Evolutionary conservation across 768 basidiomycete genomes (phyloP), one percentile per base, ranked within the genome.

Genomic region (Rossbeevera mucosa): DNA sequence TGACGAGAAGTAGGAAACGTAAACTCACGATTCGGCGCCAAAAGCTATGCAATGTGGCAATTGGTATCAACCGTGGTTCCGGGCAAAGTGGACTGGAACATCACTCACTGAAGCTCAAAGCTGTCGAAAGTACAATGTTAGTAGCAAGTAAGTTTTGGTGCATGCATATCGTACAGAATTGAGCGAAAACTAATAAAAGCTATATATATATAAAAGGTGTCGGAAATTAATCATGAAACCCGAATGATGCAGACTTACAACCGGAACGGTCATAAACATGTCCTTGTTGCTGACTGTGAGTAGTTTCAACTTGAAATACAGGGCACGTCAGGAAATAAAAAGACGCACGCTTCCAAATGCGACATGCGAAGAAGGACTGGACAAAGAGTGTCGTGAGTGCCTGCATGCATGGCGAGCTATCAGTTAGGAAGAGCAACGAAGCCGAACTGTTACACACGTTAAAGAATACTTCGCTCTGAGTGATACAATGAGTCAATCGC

Each of bases 321-420:
- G 28, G 8, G 12, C 5, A n/a, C 16, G 5, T 7, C 13, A 47
- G 40, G 14, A 41, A 20, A n/a, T 16, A n/a, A 25, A 36, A 38
- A 66, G 33, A 41, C 77, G 47, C 59, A 79, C 77, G 59, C 44
- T 65, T 71, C 70, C 76, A 83, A 3, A 83, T 69, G 1, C 81
- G 77, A 55, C 72, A 64, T 0, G 72, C 61, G 53, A 81, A 72
- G 65, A 82, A 83, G 33, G 77, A 72, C 66, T 83, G 82, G 6
- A 82, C 81, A 20, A 80, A 63, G 38, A 74, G 66, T 5, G 74
- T 77, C 12, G 77, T 80, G 18, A 80, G 60, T 26, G 72, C 58
- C 64, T 65, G 12, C 4, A 30, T 14, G 14, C 7, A 20, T 41
- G 22, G 47, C 64, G 28, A 59, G 30, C 7, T 14, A 18, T n/a